Evolutionary conservation across 257 asterid species (phyloP).

Genomic region (Vinca minor): DNA sequence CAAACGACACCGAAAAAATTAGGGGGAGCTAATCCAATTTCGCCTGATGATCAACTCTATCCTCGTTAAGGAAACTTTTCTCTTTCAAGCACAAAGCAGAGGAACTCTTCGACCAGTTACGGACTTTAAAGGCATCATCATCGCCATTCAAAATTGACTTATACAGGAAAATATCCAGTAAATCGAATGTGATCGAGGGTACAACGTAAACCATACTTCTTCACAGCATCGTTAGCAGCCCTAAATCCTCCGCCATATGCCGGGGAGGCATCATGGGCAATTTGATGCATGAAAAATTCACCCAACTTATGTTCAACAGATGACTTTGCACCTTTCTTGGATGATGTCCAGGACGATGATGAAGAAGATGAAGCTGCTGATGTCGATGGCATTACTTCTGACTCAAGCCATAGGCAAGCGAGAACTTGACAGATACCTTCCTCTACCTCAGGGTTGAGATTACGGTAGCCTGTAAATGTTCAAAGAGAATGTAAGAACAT

Average conservation of each 20-base stretch:
- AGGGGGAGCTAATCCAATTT: too few relatives aligned
- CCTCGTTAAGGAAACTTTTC: conserved; percentile 28
- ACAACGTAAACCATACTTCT: conserved; percentile 59
- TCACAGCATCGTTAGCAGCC: conserved; percentile 73
- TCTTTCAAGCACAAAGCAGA: conserved; percentile 5
- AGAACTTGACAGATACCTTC: conserved; percentile 98
- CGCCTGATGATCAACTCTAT: conserved; percentile 33
- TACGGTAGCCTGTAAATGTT: conserved; percentile 54
- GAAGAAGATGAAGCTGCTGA: conserved; percentile 36
- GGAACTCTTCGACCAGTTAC: not conserved
- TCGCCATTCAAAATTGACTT: not conserved
- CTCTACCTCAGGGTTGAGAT: conserved; percentile 70
- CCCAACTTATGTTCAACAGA: conserved; percentile 66
- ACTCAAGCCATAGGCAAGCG: conserved; percentile 79
- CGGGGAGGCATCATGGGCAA: conserved; percentile 72
- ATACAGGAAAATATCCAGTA: conserved; percentile 62
- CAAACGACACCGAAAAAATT: conserved; percentile 18
- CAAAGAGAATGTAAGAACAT: too few relatives aligned
- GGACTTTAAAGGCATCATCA: not conserved
- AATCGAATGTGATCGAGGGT: conserved; percentile 64
- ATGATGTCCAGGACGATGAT: conserved; percentile 20
- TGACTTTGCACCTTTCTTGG: conserved; percentile 68
- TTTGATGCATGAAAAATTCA: conserved; percentile 90
- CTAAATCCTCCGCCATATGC: conserved; percentile 91
- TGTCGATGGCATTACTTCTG: conserved; percentile 64